Evolutionary conservation across 2,329 filamentous ascomycete species (phyloP), one percentile per base, ranked within the genome.

Genomic region (Camillea tinctor): DNA sequence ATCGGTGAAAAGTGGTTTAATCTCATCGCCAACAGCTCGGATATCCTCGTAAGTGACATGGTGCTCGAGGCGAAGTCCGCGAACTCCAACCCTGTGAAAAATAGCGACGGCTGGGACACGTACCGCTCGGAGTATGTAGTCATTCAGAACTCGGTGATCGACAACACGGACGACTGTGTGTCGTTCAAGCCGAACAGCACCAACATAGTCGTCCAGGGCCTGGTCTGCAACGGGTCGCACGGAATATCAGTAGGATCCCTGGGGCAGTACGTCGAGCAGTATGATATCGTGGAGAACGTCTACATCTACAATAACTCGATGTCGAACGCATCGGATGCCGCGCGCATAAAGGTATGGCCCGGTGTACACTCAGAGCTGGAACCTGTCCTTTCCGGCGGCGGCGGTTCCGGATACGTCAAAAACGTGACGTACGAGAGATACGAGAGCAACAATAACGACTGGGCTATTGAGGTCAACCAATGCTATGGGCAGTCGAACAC

Each of bases 151-250:
- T 89, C 84, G 0, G 73, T 82, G 23, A 82, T 87, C 64, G 79
- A 84, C 71, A 89, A 89, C 66, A 85, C 84, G 40, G 88, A 90
- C 69, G 84, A 92, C 70, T 91, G 89, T 61, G 86, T 91, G 13
- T 87, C 87, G 0, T 91, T 91, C 80, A 91, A 91, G 74, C 88
- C 88, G 19, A 91, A 91, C 72, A 87, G 82, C 66, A 90, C 87
- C 50, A 82, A 89, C 64, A 84, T 91, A 7, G 72, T 91, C 3
- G 82, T 91, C 4, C 87, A 91, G 70, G 86, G 87, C 62, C 75
- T 91, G 3, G 75, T 79, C 60, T 91, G 88, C 74, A 88, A 88
- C 67, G 87, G 88, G 36, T 89, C 86, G 2, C 88, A 91, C 68
- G 89, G 89, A 48, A 90, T 91, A 65, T 87, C 84, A 9, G 87